phyloP scores from a whole-genome alignment of 805 yeast species.

The Trichomonascus vanleenenianus region DNA sequence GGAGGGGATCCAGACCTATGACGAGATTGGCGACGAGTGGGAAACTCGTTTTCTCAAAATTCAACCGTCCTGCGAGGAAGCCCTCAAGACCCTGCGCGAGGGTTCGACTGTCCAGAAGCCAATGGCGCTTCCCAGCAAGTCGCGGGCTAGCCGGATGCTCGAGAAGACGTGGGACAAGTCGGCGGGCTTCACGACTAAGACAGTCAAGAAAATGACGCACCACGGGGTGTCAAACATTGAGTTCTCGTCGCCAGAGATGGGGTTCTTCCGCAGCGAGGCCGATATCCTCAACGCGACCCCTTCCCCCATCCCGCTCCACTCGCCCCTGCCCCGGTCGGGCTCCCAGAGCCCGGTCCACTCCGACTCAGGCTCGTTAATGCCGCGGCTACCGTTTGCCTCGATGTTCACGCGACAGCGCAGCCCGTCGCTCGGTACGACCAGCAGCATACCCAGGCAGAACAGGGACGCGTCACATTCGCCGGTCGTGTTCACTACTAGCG shows the following conservation, averaged over 20 bases:
- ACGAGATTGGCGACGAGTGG: constrained; percentile 24
- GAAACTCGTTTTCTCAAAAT: constrained; percentile 21
- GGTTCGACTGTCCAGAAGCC: constrained; percentile 25
- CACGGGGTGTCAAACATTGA: constrained; percentile 7
- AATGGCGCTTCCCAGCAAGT: constrained; percentile 19
- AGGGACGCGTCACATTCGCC: neutral
- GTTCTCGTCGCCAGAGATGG: constrained; percentile 20
- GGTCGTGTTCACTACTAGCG: neutral
- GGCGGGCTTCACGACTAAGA: constrained; percentile 12
- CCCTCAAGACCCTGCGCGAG: constrained; percentile 16
- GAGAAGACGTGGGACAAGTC: constrained; percentile 36
- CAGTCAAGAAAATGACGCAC: constrained; percentile 14
- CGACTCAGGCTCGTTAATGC: neutral
- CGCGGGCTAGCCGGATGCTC: constrained; percentile 18
- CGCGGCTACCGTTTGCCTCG: constrained; percentile 4
- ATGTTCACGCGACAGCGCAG: constrained; percentile 1
- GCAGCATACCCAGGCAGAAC: too few relatives aligned
- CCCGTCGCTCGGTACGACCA: neutral
- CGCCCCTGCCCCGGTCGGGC: neutral
- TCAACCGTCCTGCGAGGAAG: constrained; percentile 23
- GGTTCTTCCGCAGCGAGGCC: constrained; percentile 22
- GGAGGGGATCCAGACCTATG: constrained; percentile 10
- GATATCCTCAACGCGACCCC: constrained; percentile 14
- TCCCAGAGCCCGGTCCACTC: too few relatives aligned
- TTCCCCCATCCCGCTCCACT: neutral